Conservation (phyloP, 805 yeast species). For the Candida ponderosae region DNA sequence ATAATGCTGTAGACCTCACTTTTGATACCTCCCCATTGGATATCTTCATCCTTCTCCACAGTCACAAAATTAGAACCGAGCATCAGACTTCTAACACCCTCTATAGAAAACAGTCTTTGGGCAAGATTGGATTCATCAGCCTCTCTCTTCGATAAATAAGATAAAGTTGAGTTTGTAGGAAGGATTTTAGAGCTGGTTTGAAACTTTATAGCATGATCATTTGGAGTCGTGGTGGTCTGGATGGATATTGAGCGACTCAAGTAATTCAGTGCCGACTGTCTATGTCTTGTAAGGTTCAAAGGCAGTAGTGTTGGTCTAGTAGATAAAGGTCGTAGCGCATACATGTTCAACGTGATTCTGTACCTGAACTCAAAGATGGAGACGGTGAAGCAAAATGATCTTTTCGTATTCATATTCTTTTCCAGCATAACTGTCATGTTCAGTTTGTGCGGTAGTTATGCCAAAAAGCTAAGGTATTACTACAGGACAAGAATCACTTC, state of each 20-base stretch:
- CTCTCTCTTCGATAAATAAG: constrained; percentile 68
- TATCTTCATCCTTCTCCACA: constrained; percentile 48
- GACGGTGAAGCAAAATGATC: too few relatives aligned
- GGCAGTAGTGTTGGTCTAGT: too few relatives aligned
- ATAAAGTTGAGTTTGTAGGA: constrained; percentile 58
- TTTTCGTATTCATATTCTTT: too few relatives aligned
- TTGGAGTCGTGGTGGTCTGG: constrained; percentile 82
- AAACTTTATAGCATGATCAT: constrained; percentile 79
- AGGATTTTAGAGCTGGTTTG: constrained; percentile 67
- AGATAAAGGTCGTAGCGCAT: too few relatives aligned
- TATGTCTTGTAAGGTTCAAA: too few relatives aligned
- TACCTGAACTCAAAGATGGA: too few relatives aligned
- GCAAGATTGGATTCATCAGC: constrained; percentile 74
- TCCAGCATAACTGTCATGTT: too few relatives aligned
- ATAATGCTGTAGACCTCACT: constrained; percentile 49
- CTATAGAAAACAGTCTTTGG: constrained; percentile 61
- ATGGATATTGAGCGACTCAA: constrained; percentile 50
- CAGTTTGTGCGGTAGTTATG: too few relatives aligned
- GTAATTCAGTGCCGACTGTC: too few relatives aligned
- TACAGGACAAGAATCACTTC: too few relatives aligned
- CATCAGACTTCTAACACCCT: constrained; percentile 71
- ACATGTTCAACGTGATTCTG: too few relatives aligned
- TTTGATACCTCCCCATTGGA: constrained; percentile 52
- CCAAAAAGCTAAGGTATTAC: too few relatives aligned
- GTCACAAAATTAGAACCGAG: constrained; percentile 83